Conservation (phyloP, 2,329 filamentous ascomycete species). For the Aspergillus nomiae region DNA sequence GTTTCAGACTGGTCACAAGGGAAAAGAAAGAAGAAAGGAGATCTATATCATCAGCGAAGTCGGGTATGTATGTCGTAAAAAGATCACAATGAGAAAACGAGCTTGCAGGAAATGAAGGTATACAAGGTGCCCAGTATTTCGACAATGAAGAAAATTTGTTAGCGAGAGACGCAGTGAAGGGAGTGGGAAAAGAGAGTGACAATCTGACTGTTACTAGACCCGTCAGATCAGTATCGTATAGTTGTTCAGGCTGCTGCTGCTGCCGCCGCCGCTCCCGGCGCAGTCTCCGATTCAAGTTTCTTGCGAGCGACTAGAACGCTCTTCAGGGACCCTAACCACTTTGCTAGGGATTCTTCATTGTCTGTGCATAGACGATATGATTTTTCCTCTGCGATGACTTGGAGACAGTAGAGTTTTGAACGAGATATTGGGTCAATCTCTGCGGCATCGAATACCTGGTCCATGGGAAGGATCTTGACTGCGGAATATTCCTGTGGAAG, state of each 20-base stretch:
- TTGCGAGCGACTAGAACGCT: slow-evolving; percentile 55
- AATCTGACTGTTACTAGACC: not conserved
- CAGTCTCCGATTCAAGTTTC: slow-evolving; percentile 32
- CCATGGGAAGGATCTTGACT: slow-evolving; percentile 76
- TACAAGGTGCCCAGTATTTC: slow-evolving; percentile 3
- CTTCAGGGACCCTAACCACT: slow-evolving; percentile 88
- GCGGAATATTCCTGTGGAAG: slow-evolving; percentile 75
- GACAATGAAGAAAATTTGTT: slow-evolving; percentile 3
- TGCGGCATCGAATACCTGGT: slow-evolving; percentile 81
- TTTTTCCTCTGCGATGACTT: slow-evolving; percentile 92
- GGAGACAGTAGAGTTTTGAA: slow-evolving; percentile 83
- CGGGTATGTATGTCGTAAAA: slow-evolving; percentile 22
- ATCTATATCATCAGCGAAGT: slow-evolving; percentile 17
- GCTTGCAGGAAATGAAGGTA: not conserved
- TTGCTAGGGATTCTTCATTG: slow-evolving; percentile 79
- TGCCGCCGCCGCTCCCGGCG: slow-evolving; percentile 13
- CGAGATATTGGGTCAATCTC: slow-evolving; percentile 86
- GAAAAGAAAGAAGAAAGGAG: not conserved
- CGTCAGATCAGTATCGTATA: not conserved
- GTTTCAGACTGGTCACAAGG: not conserved
- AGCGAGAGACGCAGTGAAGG: not conserved
- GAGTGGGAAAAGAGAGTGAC: not conserved
- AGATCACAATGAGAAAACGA: not conserved
- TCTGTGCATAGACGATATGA: slow-evolving; percentile 74
- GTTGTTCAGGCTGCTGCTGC: slow-evolving; percentile 3